Conservation (phyloP, 2,329 filamentous ascomycete genomes). For the Neurospora sp. region DNA sequence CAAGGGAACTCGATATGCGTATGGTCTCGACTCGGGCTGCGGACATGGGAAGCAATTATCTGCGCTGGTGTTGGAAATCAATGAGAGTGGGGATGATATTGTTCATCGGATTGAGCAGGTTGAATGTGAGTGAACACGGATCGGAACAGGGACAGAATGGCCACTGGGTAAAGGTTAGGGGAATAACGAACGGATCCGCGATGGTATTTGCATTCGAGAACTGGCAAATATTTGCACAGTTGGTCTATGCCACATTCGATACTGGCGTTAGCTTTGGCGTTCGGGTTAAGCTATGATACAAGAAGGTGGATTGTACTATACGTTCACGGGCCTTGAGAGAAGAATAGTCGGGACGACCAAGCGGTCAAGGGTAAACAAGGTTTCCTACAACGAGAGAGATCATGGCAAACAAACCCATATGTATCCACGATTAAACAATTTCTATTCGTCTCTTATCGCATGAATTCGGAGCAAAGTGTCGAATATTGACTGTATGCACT, state of each 20-base stretch:
- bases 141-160: conserved; percentile 2
- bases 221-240: neutral
- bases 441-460: neutral
- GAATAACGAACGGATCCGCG: neutral
- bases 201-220: neutral
- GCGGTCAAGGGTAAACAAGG: neutral
- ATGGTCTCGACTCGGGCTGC: conserved; percentile 80
- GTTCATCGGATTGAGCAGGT: conserved; percentile 31
- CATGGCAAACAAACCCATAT: neutral
- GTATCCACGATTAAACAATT: neutral
- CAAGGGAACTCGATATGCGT: conserved; percentile 45
- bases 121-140: conserved; percentile 22
- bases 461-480: neutral
- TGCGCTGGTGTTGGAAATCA: conserved; percentile 61
- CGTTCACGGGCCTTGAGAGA: neutral
- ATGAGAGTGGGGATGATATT: conserved; percentile 22
- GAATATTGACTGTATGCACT: too few species aligned
- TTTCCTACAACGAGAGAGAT: neutral
- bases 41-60: conserved; percentile 65
- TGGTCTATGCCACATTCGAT: neutral
- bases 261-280: neutral
- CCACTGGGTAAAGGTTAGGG: conserved; percentile 1
- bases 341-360: neutral
- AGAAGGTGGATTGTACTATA: neutral
- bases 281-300: neutral